Evolutionary conservation across 2,329 filamentous ascomycete species (phyloP).

Genomic region (Herpotrichia juniperi): DNA sequence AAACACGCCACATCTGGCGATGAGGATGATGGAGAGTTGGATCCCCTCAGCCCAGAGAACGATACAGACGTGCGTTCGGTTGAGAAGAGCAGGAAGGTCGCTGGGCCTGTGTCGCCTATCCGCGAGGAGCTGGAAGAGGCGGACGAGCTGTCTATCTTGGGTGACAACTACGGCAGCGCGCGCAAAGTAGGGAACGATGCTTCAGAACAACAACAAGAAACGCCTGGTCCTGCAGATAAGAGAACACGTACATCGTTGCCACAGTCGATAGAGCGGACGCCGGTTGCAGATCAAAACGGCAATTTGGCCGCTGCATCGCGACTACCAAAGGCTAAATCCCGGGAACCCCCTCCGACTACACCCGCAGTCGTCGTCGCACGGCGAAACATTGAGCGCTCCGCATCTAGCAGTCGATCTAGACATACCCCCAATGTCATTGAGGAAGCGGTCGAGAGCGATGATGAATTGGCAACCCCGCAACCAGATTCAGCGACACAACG

Average conservation of each 20-base stretch:
- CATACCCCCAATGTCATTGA: constrained; percentile 19
- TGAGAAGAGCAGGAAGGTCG: constrained; percentile 33
- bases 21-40: constrained; percentile 30
- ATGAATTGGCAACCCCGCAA: constrained; percentile 11
- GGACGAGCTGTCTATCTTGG: constrained; percentile 32
- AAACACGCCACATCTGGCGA: constrained; percentile 14
- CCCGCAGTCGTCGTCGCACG: constrained; percentile 13
- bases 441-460: constrained; percentile 30
- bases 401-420: constrained; percentile 1
- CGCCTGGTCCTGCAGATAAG: constrained; percentile 14
- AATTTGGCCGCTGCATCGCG: constrained; percentile 7
- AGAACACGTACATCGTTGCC: neutral
- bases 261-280: constrained; percentile 12
- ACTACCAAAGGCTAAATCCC: constrained; percentile 1
- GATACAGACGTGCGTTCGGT: constrained; percentile 30
- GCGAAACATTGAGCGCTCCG: neutral
- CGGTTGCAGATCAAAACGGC: constrained; percentile 8
- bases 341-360: constrained; percentile 29
- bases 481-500: neutral
- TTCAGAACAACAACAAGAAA: constrained; percentile 15
- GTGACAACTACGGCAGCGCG: constrained; percentile 21
- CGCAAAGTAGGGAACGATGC: constrained; percentile 13
- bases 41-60: constrained; percentile 41
- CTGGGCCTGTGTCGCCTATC: constrained; percentile 28
- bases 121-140: constrained; percentile 32